Evolutionary conservation across 2,329 filamentous ascomycete genomes (phyloP).

Genomic region (Aspergillus felis): DNA sequence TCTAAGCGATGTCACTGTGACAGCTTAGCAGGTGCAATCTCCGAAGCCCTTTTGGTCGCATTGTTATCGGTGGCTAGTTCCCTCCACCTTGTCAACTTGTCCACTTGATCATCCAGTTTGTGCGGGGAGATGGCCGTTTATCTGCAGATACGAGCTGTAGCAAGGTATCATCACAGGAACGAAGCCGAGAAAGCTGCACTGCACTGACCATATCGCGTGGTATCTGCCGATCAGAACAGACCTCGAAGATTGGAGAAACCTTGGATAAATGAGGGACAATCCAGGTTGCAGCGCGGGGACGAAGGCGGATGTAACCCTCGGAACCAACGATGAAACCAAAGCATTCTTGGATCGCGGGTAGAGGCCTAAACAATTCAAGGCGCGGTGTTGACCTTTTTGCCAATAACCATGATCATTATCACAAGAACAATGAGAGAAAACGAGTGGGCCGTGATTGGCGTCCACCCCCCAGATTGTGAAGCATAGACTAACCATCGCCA

Average conservation of each 20-base stretch:
- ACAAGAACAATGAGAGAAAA: neutral
- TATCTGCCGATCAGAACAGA: neutral
- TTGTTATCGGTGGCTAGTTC: neutral
- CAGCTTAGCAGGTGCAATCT: neutral
- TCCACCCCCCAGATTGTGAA: neutral
- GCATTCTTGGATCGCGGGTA: conserved; percentile 4
- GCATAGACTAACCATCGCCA: neutral
- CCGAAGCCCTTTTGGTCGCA: neutral
- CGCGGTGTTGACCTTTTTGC: neutral
- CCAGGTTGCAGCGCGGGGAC: neutral
- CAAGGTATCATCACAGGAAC: neutral
- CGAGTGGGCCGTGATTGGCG: neutral
- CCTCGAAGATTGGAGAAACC: neutral
- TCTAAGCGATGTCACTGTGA: neutral
- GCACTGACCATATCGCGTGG: neutral
- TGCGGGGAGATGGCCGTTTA: neutral
- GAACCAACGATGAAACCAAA: conserved; percentile 9
- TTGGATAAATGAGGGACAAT: neutral
- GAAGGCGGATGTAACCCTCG: conserved; percentile 9
- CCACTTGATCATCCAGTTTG: neutral
- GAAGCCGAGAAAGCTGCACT: neutral
- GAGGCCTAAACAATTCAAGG: neutral
- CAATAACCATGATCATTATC: neutral
- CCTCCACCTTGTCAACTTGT: neutral
- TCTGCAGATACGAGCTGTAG: neutral